Conservation (phyloP, 371 early-diverging fungal genomes). For the Haplosporangium sp. region DNA sequence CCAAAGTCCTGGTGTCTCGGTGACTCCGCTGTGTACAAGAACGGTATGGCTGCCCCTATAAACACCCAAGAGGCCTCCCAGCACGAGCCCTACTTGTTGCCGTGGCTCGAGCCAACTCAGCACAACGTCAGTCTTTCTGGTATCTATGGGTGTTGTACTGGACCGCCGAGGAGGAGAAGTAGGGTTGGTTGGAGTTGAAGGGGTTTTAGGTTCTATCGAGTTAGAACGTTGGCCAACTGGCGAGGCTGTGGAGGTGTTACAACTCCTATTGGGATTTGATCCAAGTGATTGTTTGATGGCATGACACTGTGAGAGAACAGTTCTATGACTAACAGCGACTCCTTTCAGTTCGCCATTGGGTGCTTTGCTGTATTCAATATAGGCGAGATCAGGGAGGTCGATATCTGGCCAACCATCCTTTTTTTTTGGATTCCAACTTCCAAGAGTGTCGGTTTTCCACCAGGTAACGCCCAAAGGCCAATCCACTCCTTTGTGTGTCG, state of each 20-base stretch:
- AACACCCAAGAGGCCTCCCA: slow-evolving; percentile 75
- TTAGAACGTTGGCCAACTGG: slow-evolving; percentile 14
- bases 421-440: slow-evolving; percentile 69
- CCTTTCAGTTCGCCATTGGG: slow-evolving; percentile 88
- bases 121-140: slow-evolving; percentile 60
- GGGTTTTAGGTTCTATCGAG: slow-evolving; percentile 23
- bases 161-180: slow-evolving; percentile 36
- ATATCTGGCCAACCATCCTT: slow-evolving; percentile 59
- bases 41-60: slow-evolving; percentile 79
- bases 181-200: slow-evolving; percentile 37
- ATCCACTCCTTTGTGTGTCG: slow-evolving; percentile 66
- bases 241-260: slow-evolving; percentile 8
- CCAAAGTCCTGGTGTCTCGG: slow-evolving; percentile 79
- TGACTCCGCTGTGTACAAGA: slow-evolving; percentile 71
- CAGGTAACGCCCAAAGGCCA: slow-evolving; percentile 77
- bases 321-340: slow-evolving; percentile 81
- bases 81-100: slow-evolving; percentile 83
- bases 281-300: slow-evolving; percentile 57
- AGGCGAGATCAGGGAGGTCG: slow-evolving; percentile 79
- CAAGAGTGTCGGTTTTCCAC: slow-evolving; percentile 83
- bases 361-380: slow-evolving; percentile 88
- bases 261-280: slow-evolving; percentile 27
- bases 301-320: slow-evolving; percentile 80
- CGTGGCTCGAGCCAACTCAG: slow-evolving; percentile 83
- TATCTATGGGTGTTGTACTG: slow-evolving; percentile 20